These are phyloP conservation scores for Sanghuangporus sanghuang DNA, from an alignment of 1,284 basidiomycete species.

Conservation along the genomic window DNA sequence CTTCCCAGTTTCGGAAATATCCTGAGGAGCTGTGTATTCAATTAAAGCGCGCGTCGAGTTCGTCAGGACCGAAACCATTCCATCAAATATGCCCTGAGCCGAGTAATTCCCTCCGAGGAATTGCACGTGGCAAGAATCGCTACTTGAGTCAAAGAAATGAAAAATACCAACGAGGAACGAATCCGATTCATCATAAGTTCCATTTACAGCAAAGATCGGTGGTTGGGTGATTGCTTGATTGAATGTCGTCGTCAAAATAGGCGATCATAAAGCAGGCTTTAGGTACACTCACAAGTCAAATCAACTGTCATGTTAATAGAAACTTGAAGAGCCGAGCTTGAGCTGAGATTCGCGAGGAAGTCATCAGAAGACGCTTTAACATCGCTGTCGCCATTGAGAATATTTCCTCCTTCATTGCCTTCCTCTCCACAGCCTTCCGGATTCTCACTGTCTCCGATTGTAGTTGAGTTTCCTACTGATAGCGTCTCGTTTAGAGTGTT, in stretches of 20 bases:
- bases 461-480: not conserved
- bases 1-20: not conserved
- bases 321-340: constrained; percentile 6
- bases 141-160: constrained; percentile 3
- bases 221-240: not conserved
- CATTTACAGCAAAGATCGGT: constrained; percentile 11
- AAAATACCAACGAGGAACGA: constrained; percentile 12
- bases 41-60: constrained; percentile 15
- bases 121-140: not conserved
- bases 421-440: not conserved
- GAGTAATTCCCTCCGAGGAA: constrained; percentile 14
- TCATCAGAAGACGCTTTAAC: not conserved
- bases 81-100: not conserved
- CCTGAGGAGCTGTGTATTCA: constrained; percentile 6
- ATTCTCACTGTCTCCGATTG: not conserved
- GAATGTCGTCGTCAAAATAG: not conserved
- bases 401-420: not conserved
- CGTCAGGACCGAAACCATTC: constrained; percentile 8
- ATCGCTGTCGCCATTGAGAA: not conserved
- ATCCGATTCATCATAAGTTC: constrained; percentile 4
- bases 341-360: not conserved
- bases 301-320: constrained; percentile 5
- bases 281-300: not conserved
- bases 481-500: not conserved
- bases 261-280: not conserved